Conservation (phyloP, 768 basidiomycete species). For the Lactarius psammicola region DNA sequence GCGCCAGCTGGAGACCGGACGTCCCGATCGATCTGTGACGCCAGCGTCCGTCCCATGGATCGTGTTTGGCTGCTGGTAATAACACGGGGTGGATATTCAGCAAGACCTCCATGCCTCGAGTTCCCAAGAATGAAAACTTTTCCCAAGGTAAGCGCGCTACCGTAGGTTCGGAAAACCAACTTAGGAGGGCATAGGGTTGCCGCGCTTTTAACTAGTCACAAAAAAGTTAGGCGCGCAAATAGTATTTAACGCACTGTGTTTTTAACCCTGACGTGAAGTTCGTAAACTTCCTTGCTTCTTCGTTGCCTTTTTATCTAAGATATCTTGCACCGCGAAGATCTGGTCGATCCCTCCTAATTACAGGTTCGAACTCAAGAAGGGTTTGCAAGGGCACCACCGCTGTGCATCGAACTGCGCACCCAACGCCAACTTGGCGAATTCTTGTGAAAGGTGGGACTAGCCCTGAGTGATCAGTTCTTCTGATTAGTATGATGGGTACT, state of each 20-base stretch:
- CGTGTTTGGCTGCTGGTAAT: constrained; percentile 95
- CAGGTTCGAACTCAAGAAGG: constrained; percentile 86
- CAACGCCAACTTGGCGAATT: constrained; percentile 96
- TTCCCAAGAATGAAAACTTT: constrained; percentile 22
- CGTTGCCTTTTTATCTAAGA: constrained; percentile 43
- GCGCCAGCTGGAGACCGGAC: constrained; percentile 76
- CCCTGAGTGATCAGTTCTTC: not conserved
- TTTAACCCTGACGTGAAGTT: constrained; percentile 94
- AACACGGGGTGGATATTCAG: constrained; percentile 63
- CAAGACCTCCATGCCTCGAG: constrained; percentile 20
- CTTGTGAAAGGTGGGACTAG: constrained; percentile 67
- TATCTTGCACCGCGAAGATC: constrained; percentile 92
- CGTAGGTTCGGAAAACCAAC: constrained; percentile 90
- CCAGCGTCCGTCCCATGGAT: constrained; percentile 93
- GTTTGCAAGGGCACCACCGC: constrained; percentile 88
- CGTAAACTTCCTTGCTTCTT: constrained; percentile 32
- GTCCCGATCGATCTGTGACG: constrained; percentile 93
- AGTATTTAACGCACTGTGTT: constrained; percentile 84
- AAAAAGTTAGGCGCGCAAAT: constrained; percentile 90
- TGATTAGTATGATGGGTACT: constrained; percentile 23
- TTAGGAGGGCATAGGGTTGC: constrained; percentile 69
- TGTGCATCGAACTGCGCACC: constrained; percentile 99
- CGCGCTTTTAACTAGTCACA: constrained; percentile 90
- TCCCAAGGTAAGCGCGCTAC: constrained; percentile 82
- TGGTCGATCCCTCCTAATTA: constrained; percentile 89